phyloP scores from a whole-genome alignment of 768 basidiomycete genomes.

The Leccinellum luteum region DNA sequence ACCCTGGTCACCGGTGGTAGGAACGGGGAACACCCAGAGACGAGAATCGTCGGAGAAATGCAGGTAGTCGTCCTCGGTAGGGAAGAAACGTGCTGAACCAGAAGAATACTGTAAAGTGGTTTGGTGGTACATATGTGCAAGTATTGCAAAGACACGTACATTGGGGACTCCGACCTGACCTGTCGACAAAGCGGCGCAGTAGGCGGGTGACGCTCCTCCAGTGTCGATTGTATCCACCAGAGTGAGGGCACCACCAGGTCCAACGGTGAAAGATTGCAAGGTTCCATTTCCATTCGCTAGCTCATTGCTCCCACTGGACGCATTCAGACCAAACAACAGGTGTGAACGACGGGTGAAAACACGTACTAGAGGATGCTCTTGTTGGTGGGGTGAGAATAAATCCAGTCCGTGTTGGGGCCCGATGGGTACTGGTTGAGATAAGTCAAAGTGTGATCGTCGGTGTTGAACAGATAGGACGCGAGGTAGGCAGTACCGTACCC shows the following conservation, averaged over 20 bases:
- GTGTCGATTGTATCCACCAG: slow-evolving; percentile 45
- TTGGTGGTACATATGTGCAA: neutral
- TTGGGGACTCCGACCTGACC: slow-evolving; percentile 62
- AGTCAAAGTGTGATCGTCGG: slow-evolving; percentile 46
- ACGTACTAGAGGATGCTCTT: slow-evolving; percentile 60
- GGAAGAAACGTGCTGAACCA: slow-evolving; percentile 54
- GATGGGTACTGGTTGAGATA: slow-evolving; percentile 43
- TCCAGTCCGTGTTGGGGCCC: slow-evolving; percentile 57
- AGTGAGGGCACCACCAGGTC: slow-evolving; percentile 43
- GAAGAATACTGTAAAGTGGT: slow-evolving; percentile 41
- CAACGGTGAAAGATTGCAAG: slow-evolving; percentile 58
- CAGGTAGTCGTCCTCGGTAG: slow-evolving; percentile 34
- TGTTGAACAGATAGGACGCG: slow-evolving; percentile 61
- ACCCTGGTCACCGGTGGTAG: slow-evolving; percentile 23
- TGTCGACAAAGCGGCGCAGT: slow-evolving; percentile 47
- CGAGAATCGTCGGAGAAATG: slow-evolving; percentile 35
- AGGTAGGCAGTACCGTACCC: slow-evolving; percentile 61
- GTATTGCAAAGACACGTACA: slow-evolving; percentile 31
- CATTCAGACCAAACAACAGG: neutral
- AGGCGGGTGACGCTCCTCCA: slow-evolving; percentile 52
- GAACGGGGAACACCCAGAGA: slow-evolving; percentile 53
- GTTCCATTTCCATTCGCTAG: slow-evolving; percentile 25
- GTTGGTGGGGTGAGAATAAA: slow-evolving; percentile 54
- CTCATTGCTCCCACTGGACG: slow-evolving; percentile 58
- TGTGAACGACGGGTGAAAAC: neutral